Evolutionary conservation across 2,329 filamentous ascomycete species (phyloP).

Genomic region (Diaporthe eres): DNA sequence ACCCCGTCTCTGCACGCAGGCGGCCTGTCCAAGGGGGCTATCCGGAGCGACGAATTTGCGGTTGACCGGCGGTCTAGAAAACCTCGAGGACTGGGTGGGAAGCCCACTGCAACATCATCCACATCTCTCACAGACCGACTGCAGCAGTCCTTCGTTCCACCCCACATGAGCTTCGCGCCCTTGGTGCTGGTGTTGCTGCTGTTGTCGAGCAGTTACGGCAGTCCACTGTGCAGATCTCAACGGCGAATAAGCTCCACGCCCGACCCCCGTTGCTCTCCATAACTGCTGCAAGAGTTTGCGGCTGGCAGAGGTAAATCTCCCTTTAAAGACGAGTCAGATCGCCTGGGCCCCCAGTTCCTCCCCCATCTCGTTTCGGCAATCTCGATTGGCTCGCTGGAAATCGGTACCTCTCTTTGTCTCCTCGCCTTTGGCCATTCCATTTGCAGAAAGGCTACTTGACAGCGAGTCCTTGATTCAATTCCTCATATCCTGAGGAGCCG

Average conservation of each 20-base stretch:
- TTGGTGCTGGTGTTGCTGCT: slow-evolving; percentile 21
- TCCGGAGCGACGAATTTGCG: slow-evolving; percentile 22
- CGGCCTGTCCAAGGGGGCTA: slow-evolving; percentile 11
- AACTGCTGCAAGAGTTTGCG: slow-evolving; percentile 34
- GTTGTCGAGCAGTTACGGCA: slow-evolving; percentile 6
- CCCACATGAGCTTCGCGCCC: slow-evolving; percentile 33
- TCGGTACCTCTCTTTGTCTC: slow-evolving; percentile 40
- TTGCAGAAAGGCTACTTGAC: slow-evolving; percentile 39
- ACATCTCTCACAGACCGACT: slow-evolving; percentile 34
- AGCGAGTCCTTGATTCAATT: slow-evolving; percentile 30
- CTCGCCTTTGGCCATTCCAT: slow-evolving; percentile 40
- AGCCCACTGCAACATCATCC: slow-evolving; percentile 36
- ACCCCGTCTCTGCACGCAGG: slow-evolving; percentile 14
- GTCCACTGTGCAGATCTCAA: slow-evolving; percentile 21
- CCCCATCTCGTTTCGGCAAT: slow-evolving; percentile 14
- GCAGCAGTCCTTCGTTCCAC: slow-evolving; percentile 22
- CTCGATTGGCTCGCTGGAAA: slow-evolving; percentile 35
- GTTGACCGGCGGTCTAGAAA: slow-evolving; percentile 18
- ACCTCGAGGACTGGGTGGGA: slow-evolving; percentile 16
- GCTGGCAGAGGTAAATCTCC: slow-evolving; percentile 35
- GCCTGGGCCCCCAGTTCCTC: slow-evolving; percentile 32
- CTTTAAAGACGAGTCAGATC: slow-evolving; percentile 38
- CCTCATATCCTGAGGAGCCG: slow-evolving; percentile 28
- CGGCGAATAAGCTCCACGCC: slow-evolving; percentile 39
- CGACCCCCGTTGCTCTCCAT: slow-evolving; percentile 16